A percentile compares a stretch with the other conserved stretches of the same genome.
Conservation (phyloP, 23 red algal genomes). For the Gracilaria domingensis region DNA sequence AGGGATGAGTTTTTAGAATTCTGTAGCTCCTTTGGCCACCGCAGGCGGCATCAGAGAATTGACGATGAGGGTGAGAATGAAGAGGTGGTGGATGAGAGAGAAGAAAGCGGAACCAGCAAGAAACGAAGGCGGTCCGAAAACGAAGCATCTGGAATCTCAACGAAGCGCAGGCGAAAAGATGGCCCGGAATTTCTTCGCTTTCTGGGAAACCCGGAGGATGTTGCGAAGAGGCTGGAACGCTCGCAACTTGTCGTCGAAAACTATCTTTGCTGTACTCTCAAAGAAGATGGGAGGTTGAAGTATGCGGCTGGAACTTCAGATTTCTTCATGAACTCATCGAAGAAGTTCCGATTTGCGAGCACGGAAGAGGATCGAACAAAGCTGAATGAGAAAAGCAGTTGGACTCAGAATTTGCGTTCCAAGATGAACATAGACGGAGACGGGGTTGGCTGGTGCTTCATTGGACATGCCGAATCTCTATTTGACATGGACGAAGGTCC, state of each 20-base stretch:
- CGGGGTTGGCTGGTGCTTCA: too few relatives aligned
- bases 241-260: not conserved
- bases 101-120: not conserved
- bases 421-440: not conserved
- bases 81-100: not conserved
- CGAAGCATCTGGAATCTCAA: not conserved
- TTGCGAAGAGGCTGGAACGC: not conserved
- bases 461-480: too few relatives aligned
- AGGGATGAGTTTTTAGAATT: conserved; percentile 41
- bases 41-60: not conserved
- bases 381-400: not conserved
- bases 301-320: conserved; percentile 2
- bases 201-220: not conserved
- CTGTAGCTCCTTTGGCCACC: conserved; percentile 40
- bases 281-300: not conserved
- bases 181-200: conserved; percentile 20
- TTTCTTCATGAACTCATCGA: conserved; percentile 20
- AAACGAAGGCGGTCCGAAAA: conserved; percentile 2
- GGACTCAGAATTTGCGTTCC: not conserved
- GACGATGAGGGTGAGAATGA: not conserved
- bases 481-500: not conserved
- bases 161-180: conserved; percentile 7
- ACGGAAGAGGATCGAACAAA: not conserved
- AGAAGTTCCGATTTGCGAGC: not conserved
- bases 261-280: conserved; percentile 15